A percentile compares a stretch with the other conserved stretches of the same genome.
phyloP scores from a whole-genome alignment of 768 basidiomycete genomes.

The Mycena albidolilacea region DNA sequence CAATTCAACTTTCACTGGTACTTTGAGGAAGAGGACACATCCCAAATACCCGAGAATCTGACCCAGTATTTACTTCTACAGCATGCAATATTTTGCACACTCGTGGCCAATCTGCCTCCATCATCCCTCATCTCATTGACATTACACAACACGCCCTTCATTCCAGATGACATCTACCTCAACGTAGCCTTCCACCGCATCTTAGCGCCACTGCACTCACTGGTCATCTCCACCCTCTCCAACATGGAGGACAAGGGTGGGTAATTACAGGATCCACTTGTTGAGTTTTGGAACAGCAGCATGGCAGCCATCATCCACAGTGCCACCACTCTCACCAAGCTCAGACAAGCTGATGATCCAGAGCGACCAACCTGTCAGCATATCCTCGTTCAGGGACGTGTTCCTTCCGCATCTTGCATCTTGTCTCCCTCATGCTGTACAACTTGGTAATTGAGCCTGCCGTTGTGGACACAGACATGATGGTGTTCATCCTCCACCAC shows the following conservation, averaged over 20 bases:
- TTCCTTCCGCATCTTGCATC: slow-evolving; percentile 18
- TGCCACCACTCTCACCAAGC: not conserved
- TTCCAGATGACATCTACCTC: slow-evolving; percentile 19
- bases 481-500: slow-evolving; percentile 21
- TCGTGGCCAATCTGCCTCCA: slow-evolving; percentile 10
- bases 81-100: slow-evolving; percentile 4
- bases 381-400: slow-evolving; percentile 1
- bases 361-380: slow-evolving; percentile 21
- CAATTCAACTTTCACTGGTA: not conserved
- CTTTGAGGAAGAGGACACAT: slow-evolving; percentile 14
- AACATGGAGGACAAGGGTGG: not conserved
- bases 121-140: slow-evolving; percentile 9
- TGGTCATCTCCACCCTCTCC: slow-evolving; percentile 4
- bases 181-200: slow-evolving; percentile 3
- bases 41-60: not conserved
- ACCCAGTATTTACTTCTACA: slow-evolving; percentile 18
- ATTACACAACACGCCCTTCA: slow-evolving; percentile 10
- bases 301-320: slow-evolving; percentile 17
- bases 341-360: slow-evolving; percentile 18
- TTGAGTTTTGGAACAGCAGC: slow-evolving; percentile 16
- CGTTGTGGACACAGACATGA: not conserved
- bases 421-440: slow-evolving; percentile 14
- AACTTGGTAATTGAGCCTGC: slow-evolving; percentile 2
- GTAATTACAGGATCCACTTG: slow-evolving; percentile 3
- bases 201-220: not conserved